These are phyloP conservation scores for Crithidia expoeki DNA, from an alignment of 208 protist genomes.

Conservation along the genomic window DNA sequence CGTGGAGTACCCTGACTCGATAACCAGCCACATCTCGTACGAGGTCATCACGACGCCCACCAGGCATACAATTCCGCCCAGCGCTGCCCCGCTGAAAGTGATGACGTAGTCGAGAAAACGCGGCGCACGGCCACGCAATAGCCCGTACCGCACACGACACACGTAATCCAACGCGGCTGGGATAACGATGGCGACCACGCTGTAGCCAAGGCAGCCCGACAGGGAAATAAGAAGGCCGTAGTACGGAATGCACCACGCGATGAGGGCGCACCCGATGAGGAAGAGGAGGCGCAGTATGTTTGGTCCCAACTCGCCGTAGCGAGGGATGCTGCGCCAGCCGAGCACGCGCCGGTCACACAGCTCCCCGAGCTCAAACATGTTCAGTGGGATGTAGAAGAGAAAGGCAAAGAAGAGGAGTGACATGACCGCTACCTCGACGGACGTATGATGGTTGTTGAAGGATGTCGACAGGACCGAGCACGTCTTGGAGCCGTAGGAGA, in stretches of 20 bases:
- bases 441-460: conserved; percentile 27
- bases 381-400: conserved; percentile 44
- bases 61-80: conserved; percentile 27
- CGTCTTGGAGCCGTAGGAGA: conserved; percentile 37
- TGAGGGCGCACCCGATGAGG: conserved; percentile 23
- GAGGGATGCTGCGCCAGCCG: conserved; percentile 37
- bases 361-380: conserved; percentile 44
- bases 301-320: conserved; percentile 40
- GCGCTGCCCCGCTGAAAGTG: conserved; percentile 22
- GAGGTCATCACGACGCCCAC: conserved; percentile 34
- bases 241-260: conserved; percentile 45
- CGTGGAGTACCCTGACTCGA: conserved; percentile 34
- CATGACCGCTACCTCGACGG: conserved; percentile 35
- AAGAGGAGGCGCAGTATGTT: conserved; percentile 43
- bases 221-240: conserved; percentile 44
- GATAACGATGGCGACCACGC: conserved; percentile 31
- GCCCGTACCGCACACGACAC: conserved; percentile 33
- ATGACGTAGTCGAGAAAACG: conserved; percentile 42
- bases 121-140: conserved; percentile 22
- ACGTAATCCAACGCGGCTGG: conserved; percentile 50
- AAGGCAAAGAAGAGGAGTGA: conserved; percentile 53
- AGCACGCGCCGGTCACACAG: conserved; percentile 45
- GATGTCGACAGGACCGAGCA: conserved; percentile 49
- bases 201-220: conserved; percentile 37
- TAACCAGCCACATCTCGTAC: conserved; percentile 41